These are phyloP conservation scores for Solanum hybrid DNA, from an alignment of 305 asterid genomes.

Conservation along the genomic window DNA sequence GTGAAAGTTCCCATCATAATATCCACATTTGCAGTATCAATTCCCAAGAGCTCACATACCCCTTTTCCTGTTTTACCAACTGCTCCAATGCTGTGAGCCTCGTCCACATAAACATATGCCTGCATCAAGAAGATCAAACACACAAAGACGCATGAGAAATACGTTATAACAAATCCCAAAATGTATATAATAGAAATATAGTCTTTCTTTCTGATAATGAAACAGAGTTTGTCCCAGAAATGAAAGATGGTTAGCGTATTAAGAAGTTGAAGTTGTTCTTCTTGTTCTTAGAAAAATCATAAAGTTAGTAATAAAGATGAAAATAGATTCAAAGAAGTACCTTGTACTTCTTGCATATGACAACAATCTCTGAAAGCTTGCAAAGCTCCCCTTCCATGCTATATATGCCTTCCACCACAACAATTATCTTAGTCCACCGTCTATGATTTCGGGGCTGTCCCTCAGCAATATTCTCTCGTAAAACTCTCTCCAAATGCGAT, in stretches of 20 bases:
- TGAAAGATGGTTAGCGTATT: background rate
- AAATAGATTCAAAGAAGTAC: constrained; percentile 17
- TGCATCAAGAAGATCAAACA: constrained; percentile 6
- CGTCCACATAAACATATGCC: constrained; percentile 65
- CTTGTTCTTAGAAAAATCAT: background rate
- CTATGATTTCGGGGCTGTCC: constrained; percentile 43
- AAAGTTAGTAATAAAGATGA: background rate
- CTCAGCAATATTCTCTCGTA: constrained; percentile 43
- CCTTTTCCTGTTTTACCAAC: constrained; percentile 66
- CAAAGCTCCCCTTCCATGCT: constrained; percentile 82
- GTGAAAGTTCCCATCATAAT: constrained; percentile 77
- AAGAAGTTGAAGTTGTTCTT: background rate
- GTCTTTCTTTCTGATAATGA: background rate
- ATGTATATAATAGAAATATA: background rate
- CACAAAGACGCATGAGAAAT: background rate
- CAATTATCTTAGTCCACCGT: constrained; percentile 90
- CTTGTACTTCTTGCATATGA: constrained; percentile 67
- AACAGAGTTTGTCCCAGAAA: background rate
- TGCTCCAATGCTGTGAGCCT: constrained; percentile 85
- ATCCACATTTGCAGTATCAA: constrained; percentile 63
- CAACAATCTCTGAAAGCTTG: constrained; percentile 58
- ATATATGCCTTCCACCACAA: constrained; percentile 74
- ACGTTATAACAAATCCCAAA: background rate
- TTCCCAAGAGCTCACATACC: constrained; percentile 65
- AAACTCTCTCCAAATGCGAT: constrained; percentile 70